These are phyloP conservation scores for Mytilinidion resinicola DNA, from an alignment of 495 filamentous ascomycete genomes.

Conservation along the genomic window DNA sequence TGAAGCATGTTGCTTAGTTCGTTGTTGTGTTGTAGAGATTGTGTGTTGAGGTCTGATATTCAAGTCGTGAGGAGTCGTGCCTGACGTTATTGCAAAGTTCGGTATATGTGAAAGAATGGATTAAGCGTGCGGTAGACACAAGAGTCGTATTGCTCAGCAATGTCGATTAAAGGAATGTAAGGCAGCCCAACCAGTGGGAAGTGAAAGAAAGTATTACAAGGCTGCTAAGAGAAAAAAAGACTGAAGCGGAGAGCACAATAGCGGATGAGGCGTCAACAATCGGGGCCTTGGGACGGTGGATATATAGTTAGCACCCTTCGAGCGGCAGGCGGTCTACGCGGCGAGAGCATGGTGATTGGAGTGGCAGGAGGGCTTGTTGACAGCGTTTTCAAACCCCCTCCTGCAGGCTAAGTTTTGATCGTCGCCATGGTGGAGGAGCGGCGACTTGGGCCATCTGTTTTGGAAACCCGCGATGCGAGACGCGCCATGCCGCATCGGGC, in stretches of 20 bases:
- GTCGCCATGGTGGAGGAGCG: constrained; percentile 22
- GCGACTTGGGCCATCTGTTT: constrained; percentile 21
- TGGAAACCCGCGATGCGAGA: constrained; percentile 21
- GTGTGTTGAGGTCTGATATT: neutral
- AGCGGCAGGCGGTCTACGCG: no score
- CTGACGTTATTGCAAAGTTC: neutral
- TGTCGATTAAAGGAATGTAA: constrained; percentile 35
- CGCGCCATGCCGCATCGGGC: constrained; percentile 24
- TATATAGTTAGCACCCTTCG: constrained; percentile 16
- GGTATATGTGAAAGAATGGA: constrained; percentile 24
- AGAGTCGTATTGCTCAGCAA: constrained; percentile 31
- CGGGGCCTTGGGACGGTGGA: neutral
- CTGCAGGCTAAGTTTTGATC: constrained; percentile 28
- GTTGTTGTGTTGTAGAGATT: neutral
- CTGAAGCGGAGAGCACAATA: constrained; percentile 22
- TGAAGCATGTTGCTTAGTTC: constrained; percentile 22
- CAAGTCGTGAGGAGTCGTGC: neutral
- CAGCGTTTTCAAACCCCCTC: constrained; percentile 31
- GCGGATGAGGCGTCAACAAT: constrained; percentile 18
- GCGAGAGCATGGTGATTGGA: constrained; percentile 27
- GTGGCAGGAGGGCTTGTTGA: constrained; percentile 24
- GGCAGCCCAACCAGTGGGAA: constrained; percentile 34
- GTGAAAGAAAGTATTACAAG: constrained; percentile 33
- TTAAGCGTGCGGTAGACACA: constrained; percentile 22
- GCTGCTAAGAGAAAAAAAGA: constrained; percentile 31